Percentiles rank a stretch among this genome's conserved stretches.
Evolutionary conservation across 2,329 filamentous ascomycete genomes (phyloP).

Genomic region (Atkinsonella texensis): DNA sequence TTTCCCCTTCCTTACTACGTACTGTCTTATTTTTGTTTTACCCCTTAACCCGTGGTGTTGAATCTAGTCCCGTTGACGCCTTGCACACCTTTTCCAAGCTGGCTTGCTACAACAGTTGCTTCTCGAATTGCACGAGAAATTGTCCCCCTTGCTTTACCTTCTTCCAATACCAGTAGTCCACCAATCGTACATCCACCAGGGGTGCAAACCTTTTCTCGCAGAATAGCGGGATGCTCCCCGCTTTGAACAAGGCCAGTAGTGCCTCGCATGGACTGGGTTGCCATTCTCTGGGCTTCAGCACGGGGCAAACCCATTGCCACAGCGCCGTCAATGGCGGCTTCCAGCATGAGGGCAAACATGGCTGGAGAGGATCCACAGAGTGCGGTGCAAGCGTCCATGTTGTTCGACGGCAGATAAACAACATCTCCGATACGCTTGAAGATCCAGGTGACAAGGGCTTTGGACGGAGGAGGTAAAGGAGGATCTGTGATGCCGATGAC

Average conservation of each 20-base stretch:
- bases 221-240: slow-evolving; percentile 63
- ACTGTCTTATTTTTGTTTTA: neutral
- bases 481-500: slow-evolving; percentile 56
- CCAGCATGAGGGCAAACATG: slow-evolving; percentile 64
- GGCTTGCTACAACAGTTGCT: slow-evolving; percentile 56
- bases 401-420: slow-evolving; percentile 50
- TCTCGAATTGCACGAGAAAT: slow-evolving; percentile 59
- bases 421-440: slow-evolving; percentile 65
- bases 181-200: slow-evolving; percentile 70
- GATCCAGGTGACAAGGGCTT: slow-evolving; percentile 58
- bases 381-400: slow-evolving; percentile 63
- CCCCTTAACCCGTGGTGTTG: slow-evolving; percentile 5
- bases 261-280: slow-evolving; percentile 67
- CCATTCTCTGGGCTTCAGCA: slow-evolving; percentile 63
- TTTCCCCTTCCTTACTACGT: neutral
- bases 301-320: slow-evolving; percentile 69
- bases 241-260: slow-evolving; percentile 55
- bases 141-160: slow-evolving; percentile 55
- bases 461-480: slow-evolving; percentile 40
- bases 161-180: slow-evolving; percentile 61
- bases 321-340: slow-evolving; percentile 64
- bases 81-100: slow-evolving; percentile 35
- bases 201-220: slow-evolving; percentile 66
- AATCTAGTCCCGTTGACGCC: slow-evolving; percentile 24
- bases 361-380: slow-evolving; percentile 65